Base-by-base conservation (phyloP, 495 filamentous ascomycete genomes). In the Lasiosphaeris hirsuta region DNA sequence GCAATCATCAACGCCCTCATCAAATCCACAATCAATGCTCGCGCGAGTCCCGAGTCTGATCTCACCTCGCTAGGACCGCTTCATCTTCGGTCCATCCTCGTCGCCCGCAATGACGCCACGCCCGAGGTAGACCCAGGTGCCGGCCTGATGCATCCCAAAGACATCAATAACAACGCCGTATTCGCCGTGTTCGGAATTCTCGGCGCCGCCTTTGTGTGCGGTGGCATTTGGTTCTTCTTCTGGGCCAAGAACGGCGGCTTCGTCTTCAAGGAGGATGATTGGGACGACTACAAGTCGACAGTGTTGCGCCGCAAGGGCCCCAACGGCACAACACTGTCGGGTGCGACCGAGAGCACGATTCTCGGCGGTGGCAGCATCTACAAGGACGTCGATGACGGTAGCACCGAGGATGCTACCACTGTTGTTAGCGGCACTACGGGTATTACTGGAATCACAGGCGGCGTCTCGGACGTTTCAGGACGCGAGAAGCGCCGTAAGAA, bases 271-370 rank as follows among this genome's bases (percentile, higher is more conserved):
- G 75, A 90, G 55, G 78, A 83, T 47, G 94, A 98, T 72, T 98
- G 94, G 94, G 92, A 96, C 1, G 94, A 98, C 61, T 98, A 98
- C 83, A 97, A 97, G 69, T 88, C 88, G 4, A 97, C 95, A 0
- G 95, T 98, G 10, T 75, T 97, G n/a, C 86, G 94, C 34, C 87
- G 93, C 51, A 92, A 90, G 70, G 92, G 91, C 0, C 90, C 90
- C 6, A 90, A 96, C 73, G 92, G 92, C 34, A 87, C 83, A 39
- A 86, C 92, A 1, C 76, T 96, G 2, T 85, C 81, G 63, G 87
- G 87, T 59, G 92, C 89, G 0, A 96, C 90, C 1, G 83, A 84
- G 66, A 87, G 82, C 66, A 96, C 92, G 3, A 78, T 87, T 48
- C 76, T 96, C 0, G 92, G 92, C 7, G 88, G 88, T 19, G 90